These are phyloP conservation scores for Cladosporium sp. DNA, from an alignment of 2,329 filamentous ascomycete species.

Conservation along the genomic window DNA sequence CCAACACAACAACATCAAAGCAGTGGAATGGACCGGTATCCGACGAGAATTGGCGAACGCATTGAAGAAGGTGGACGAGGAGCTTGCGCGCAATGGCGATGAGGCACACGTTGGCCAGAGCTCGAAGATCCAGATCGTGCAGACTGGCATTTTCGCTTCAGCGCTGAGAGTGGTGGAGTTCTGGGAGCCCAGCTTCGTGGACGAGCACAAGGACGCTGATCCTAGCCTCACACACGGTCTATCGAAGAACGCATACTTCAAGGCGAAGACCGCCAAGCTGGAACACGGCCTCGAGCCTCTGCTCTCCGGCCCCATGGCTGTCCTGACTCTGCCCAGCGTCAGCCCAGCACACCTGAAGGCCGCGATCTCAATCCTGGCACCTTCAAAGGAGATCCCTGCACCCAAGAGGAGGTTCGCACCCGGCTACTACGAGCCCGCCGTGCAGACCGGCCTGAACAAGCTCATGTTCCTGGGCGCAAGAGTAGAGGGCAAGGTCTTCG, in stretches of 20 bases:
- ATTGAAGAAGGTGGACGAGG: constrained; percentile 65
- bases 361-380: constrained; percentile 75
- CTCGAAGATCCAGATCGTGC: constrained; percentile 74
- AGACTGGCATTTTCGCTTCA: constrained; percentile 84
- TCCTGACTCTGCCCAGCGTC: constrained; percentile 77
- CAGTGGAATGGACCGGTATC: constrained; percentile 72
- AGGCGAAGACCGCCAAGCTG: constrained; percentile 50
- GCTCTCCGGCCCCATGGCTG: constrained; percentile 76
- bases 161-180: constrained; percentile 86
- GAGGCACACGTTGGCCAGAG: constrained; percentile 46
- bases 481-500: constrained; percentile 82
- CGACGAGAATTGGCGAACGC: constrained; percentile 67
- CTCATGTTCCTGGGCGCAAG: constrained; percentile 82
- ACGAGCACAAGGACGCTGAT: constrained; percentile 43
- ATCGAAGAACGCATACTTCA: constrained; percentile 55
- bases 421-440: constrained; percentile 74
- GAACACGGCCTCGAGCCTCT: constrained; percentile 70
- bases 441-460: constrained; percentile 83
- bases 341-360: constrained; percentile 82
- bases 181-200: constrained; percentile 50
- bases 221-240: constrained; percentile 57
- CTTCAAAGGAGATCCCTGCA: constrained; percentile 72
- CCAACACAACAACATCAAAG: constrained; percentile 74
- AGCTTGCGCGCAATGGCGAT: constrained; percentile 59
- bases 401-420: constrained; percentile 75